These are phyloP conservation scores for Aureobasidium sp. DNA, from an alignment of 2,329 filamentous ascomycete species.

Conservation along the genomic window DNA sequence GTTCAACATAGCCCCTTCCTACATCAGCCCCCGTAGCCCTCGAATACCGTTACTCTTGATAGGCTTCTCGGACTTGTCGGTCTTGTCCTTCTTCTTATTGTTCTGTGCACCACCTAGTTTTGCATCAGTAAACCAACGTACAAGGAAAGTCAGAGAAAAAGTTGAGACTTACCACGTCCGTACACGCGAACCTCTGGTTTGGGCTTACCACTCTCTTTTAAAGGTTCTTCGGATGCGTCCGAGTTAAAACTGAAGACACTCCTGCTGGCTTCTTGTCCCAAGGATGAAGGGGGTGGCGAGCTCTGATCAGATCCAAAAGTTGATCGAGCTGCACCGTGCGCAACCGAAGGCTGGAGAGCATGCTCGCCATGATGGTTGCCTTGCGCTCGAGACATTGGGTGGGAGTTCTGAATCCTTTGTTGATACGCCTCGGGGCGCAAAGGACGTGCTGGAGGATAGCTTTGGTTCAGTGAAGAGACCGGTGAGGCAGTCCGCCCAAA, in stretches of 20 bases:
- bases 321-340: constrained; percentile 5
- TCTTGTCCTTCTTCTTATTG: constrained; percentile 41
- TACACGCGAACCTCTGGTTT: constrained; percentile 47
- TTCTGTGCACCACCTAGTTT: constrained; percentile 46
- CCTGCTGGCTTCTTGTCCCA: constrained; percentile 27
- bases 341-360: not conserved
- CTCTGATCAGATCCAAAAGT: constrained; percentile 5
- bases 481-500: constrained; percentile 1
- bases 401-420: constrained; percentile 5
- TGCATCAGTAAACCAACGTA: constrained; percentile 20
- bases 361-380: not conserved
- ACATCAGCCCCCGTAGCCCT: constrained; percentile 13
- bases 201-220: constrained; percentile 40
- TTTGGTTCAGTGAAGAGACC: constrained; percentile 15
- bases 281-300: constrained; percentile 20
- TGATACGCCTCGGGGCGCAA: constrained; percentile 5
- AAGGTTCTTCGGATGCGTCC: constrained; percentile 8
- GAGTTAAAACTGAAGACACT: constrained; percentile 36
- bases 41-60: constrained; percentile 1
- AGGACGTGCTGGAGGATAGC: constrained; percentile 12
- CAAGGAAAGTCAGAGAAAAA: constrained; percentile 19
- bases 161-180: constrained; percentile 41
- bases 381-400: constrained; percentile 1
- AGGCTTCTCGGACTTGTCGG: constrained; percentile 22
- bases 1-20: not conserved